A percentile compares a stretch with the other conserved stretches of the same genome.
Conservation (phyloP, 192 early-diverging fungal species). For the Kickxella alabastrina region DNA sequence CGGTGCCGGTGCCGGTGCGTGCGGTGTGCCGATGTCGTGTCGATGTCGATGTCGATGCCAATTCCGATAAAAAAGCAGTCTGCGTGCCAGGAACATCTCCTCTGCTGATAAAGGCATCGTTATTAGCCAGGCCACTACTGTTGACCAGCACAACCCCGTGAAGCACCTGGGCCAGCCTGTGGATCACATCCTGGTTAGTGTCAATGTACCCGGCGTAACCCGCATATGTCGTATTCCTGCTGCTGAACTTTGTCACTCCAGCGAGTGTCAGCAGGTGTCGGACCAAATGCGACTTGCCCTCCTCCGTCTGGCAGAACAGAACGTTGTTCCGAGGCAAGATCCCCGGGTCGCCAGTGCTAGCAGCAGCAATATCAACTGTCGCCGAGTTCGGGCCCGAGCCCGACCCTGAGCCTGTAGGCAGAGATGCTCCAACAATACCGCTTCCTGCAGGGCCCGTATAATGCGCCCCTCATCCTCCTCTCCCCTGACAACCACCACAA, state of each 20-base stretch:
- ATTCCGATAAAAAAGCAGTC: conserved; percentile 3
- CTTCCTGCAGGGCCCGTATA: background rate
- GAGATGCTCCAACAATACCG: conserved; percentile 3
- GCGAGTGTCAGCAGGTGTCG: conserved; percentile 27
- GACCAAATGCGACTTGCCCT: conserved; percentile 37
- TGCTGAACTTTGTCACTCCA: conserved; percentile 1
- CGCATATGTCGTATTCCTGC: background rate
- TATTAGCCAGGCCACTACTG: background rate
- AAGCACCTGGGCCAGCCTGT: conserved; percentile 21
- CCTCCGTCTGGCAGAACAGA: conserved; percentile 43
- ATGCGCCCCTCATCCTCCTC: background rate
- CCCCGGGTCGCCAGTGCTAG: too few species aligned
- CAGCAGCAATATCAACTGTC: conserved; percentile 16
- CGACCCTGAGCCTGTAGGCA: too few species aligned
- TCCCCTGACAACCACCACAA: conserved; percentile 15
- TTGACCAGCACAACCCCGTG: conserved; percentile 9
- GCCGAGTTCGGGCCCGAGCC: too few species aligned
- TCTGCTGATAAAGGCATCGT: background rate
- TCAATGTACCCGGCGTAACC: conserved; percentile 25
- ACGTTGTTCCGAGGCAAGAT: conserved; percentile 1
- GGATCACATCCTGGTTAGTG: conserved; percentile 28
- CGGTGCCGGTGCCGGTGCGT: background rate
- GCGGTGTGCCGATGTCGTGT: background rate
- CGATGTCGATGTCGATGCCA: too few species aligned
- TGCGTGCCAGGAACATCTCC: conserved; percentile 17